Evolutionary conservation across 1,139 yeast genomes (phyloP).

Genomic region (Taphrina flavorubra): DNA sequence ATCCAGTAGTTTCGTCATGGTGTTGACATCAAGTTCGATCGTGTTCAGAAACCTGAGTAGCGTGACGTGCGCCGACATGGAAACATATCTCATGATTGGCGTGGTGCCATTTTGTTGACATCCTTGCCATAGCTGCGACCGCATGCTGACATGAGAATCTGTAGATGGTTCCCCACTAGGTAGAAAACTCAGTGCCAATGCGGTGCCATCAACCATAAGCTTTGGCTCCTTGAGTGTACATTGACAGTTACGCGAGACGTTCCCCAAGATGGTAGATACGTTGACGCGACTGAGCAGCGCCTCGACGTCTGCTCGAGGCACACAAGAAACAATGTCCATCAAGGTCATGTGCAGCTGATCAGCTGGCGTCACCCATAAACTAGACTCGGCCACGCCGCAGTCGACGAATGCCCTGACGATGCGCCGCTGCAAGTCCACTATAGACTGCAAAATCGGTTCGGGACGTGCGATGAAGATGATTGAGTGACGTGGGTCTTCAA

Average conservation of each 20-base stretch:
- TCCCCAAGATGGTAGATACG: not conserved
- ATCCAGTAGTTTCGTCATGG: not conserved
- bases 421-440: not conserved
- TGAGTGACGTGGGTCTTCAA: constrained; percentile 20
- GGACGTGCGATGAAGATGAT: constrained; percentile 23
- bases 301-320: not conserved
- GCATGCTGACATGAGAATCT: constrained; percentile 6
- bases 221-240: not conserved
- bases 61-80: constrained; percentile 26
- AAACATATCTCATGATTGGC: constrained; percentile 17
- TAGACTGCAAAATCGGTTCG: not conserved
- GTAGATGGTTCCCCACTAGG: not conserved
- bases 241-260: not conserved
- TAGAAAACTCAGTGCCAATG: constrained; percentile 15
- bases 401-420: not conserved
- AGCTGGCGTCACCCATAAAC: constrained; percentile 8
- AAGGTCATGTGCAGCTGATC: constrained; percentile 17
- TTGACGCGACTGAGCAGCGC: not conserved
- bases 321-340: constrained; percentile 23
- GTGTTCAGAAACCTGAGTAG: constrained; percentile 5
- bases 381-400: not conserved
- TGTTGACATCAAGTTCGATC: not conserved
- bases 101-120: not conserved
- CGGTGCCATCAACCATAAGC: constrained; percentile 13
- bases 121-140: not conserved